Percentiles rank a stretch among this genome's conserved stretches.
phyloP scores from a whole-genome alignment of 2,329 filamentous ascomycete genomes.

The Fusarium annulatum region DNA sequence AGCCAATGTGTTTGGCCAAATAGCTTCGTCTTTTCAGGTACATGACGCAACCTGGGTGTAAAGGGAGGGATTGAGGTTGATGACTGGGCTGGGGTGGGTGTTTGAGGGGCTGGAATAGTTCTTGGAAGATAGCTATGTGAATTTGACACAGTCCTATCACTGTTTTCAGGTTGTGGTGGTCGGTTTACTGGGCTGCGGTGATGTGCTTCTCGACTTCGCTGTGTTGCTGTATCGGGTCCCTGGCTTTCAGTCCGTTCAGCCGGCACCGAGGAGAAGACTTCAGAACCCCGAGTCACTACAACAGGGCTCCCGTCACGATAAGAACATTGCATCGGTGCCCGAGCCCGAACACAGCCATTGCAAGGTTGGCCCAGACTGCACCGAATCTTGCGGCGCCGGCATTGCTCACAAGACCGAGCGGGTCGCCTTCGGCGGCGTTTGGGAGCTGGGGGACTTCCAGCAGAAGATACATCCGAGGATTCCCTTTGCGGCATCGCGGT shows the following conservation, averaged over 20 bases:
- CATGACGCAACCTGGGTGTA: constrained; percentile 39
- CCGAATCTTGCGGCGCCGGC: constrained; percentile 42
- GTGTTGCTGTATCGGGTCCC: background rate
- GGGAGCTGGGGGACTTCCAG: constrained; percentile 8
- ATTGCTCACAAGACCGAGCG: constrained; percentile 43
- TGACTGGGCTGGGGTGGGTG: background rate
- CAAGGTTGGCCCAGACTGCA: constrained; percentile 41
- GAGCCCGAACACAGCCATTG: constrained; percentile 39
- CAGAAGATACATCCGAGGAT: constrained; percentile 10
- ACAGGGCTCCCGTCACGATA: constrained; percentile 36
- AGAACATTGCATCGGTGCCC: constrained; percentile 40
- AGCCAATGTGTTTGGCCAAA: constrained; percentile 46
- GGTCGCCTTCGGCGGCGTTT: constrained; percentile 43
- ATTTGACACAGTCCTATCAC: background rate
- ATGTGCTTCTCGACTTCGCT: constrained; percentile 5
- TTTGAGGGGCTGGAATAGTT: background rate
- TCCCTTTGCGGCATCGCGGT: background rate
- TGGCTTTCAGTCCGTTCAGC: background rate
- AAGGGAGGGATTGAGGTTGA: constrained; percentile 37
- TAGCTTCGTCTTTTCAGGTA: constrained; percentile 44
- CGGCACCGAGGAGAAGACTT: background rate
- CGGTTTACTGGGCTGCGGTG: constrained; percentile 18
- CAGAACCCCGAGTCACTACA: background rate
- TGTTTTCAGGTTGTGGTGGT: background rate
- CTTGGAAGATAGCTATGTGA: background rate